Conservation (phyloP, 1,284 basidiomycete genomes). For the Ceratobasidium sp. region DNA sequence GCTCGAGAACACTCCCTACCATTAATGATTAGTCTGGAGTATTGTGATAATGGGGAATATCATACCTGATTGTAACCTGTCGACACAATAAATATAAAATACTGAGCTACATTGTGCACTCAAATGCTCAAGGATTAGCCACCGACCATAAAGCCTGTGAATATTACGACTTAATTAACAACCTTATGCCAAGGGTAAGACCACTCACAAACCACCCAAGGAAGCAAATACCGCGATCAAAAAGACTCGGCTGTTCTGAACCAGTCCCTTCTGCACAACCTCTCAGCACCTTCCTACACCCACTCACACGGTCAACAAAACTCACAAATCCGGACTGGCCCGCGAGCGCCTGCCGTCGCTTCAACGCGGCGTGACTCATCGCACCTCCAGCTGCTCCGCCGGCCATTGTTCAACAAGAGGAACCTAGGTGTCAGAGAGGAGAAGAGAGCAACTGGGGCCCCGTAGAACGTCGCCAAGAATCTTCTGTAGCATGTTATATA, state of each 20-base stretch:
- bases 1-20: conserved; percentile 77
- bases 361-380: conserved; percentile 55
- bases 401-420: conserved; percentile 40
- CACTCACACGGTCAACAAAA: conserved; percentile 27
- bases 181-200: not conserved
- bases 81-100: not conserved
- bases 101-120: not conserved
- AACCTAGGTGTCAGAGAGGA: not conserved
- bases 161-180: conserved; percentile 31
- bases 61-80: conserved; percentile 73
- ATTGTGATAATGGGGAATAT: not conserved
- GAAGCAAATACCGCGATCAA: conserved; percentile 77
- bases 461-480: conserved; percentile 19
- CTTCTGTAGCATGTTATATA: conserved; percentile 29
- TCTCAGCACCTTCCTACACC: conserved; percentile 1
- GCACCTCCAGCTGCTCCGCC: conserved; percentile 46
- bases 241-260: conserved; percentile 72
- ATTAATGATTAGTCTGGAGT: conserved; percentile 33
- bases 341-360: conserved; percentile 67
- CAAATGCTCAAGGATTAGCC: not conserved
- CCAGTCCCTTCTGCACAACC: conserved; percentile 65
- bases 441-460: conserved; percentile 7
- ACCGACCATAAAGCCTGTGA: conserved; percentile 66
- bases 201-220: conserved; percentile 74
- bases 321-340: conserved; percentile 76